Evolutionary conservation across 148 eudicot genomes (phyloP).

Genomic region (Gaultheria prostrata): DNA sequence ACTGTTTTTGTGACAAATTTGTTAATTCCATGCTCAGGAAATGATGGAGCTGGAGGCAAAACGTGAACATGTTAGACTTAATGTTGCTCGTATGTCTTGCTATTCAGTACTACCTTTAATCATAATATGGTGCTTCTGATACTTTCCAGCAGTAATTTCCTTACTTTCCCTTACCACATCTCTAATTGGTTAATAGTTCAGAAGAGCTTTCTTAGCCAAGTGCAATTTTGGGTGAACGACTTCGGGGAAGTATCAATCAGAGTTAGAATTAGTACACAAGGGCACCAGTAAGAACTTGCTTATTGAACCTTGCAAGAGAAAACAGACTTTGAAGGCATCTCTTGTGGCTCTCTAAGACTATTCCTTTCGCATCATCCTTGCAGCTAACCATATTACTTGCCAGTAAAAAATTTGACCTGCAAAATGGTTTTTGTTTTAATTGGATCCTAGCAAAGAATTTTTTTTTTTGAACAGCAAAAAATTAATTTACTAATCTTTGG

Average conservation of each 20-base stretch:
- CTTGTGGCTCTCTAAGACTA: not conserved
- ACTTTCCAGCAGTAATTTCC: conserved; percentile 9
- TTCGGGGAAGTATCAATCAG: conserved; percentile 3
- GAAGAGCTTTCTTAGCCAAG: not conserved
- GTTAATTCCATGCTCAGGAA: conserved; percentile 56
- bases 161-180: no score
- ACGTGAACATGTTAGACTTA: conserved; percentile 69
- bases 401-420: not conserved
- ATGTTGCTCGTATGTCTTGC: conserved; percentile 76
- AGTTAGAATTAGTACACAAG: not conserved
- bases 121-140: not conserved
- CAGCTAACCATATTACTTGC: not conserved
- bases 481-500: no score
- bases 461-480: no score
- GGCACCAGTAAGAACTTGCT: not conserved
- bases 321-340: not conserved
- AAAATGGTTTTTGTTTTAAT: not conserved
- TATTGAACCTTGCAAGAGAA: not conserved
- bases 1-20: conserved; percentile 2
- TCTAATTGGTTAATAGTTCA: not conserved
- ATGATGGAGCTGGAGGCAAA: conserved; percentile 85
- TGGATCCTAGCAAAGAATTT: not conserved
- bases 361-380: not conserved
- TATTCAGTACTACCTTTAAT: not conserved
- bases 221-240: not conserved